Evolutionary conservation across 306 rosid species (phyloP).

Genomic region (Lathyrus sativus): DNA sequence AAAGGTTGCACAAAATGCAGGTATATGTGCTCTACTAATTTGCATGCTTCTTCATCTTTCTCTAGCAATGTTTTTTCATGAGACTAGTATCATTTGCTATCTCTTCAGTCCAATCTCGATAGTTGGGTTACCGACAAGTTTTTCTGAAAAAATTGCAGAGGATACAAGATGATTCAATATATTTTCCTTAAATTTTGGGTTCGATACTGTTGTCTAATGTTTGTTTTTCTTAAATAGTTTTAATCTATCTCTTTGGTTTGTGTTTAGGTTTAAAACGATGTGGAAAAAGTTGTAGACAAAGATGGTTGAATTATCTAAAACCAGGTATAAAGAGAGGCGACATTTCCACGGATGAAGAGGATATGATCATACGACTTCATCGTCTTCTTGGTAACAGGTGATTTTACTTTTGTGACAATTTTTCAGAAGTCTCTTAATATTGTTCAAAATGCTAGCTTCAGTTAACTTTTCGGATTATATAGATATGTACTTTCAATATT

Average conservation of each 20-base stretch:
- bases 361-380: conserved; percentile 57
- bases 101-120: too few relatives aligned
- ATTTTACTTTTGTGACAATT: neutral
- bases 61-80: neutral
- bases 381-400: conserved; percentile 61
- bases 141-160: too few relatives aligned
- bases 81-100: neutral
- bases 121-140: too few relatives aligned
- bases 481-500: neutral
- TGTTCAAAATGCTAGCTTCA: too few relatives aligned
- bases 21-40: conserved; percentile 4
- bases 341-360: conserved; percentile 49
- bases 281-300: conserved; percentile 50
- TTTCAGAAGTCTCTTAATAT: too few relatives aligned
- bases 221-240: neutral
- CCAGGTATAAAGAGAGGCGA: conserved; percentile 48
- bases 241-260: neutral
- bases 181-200: too few relatives aligned
- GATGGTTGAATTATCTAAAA: conserved; percentile 51
- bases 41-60: neutral
- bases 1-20: conserved; percentile 47
- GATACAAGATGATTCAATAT: too few relatives aligned
- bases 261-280: conserved; percentile 54
- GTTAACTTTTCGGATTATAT: too few relatives aligned
- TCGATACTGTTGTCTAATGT: neutral